Base-by-base conservation (phyloP, 345 rosid genomes). In the Erodium maritimum region DNA sequence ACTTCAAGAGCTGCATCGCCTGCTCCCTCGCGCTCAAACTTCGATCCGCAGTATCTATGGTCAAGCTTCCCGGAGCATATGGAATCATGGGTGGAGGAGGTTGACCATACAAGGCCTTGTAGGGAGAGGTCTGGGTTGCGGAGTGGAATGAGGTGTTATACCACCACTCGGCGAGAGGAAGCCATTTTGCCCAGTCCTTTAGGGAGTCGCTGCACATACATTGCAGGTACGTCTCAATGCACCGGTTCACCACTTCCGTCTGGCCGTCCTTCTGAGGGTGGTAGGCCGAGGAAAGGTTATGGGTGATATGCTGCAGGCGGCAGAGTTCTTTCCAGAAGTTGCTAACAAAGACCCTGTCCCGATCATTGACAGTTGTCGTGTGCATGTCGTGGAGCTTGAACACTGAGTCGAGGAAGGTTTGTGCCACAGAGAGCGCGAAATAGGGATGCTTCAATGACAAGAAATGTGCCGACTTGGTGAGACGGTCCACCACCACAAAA, bases 381-480 rank as follows among this genome's bases (percentile, higher is more conserved):
- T 57, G 71, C 9, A 33, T 12, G 0, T 62, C 66, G 29, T 56
- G 62, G 5, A 67, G 9, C 10, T 61, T 46, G 29, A 50, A 46
- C 11, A 67, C 17, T 1, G 23, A 16, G 3, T 61, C 54, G 12
- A 67, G 14, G 52, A 55, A 67, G 0, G 34, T 2, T 0, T 50
- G 25, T 5, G 57, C 54, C 0, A 67, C 58, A 0, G 10, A 4
- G 0, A 18, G 3, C 0, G 58, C 66, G 0, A 58, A 18, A 56
- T 55, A 48, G 1, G 66, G 71, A 21, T 56, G 66, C 0, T 33
- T 0, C 0, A 67, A 2, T 0, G 58, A 22, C 0, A 56, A 14
- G 14, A 67, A 67, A 29, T 67, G 66, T 0, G 61, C 59, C 50
- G 55, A 67, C 19, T 61, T 67, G 13, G 29, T 46, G 10, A 67